Evolutionary conservation across 805 yeast genomes (phyloP).

Genomic region (Candida ipomoeae): DNA sequence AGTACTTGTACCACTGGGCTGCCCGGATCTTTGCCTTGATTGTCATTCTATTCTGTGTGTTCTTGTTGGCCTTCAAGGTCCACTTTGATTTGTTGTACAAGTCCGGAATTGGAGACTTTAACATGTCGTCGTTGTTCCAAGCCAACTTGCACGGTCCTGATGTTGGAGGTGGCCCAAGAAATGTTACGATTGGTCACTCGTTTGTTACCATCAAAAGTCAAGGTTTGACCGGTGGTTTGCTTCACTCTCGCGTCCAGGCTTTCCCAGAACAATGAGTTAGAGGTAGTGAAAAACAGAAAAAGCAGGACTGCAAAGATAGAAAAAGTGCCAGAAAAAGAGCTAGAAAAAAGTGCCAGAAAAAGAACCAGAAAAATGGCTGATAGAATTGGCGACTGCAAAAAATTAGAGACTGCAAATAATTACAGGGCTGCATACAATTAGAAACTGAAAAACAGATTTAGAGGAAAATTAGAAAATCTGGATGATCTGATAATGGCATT

Average conservation of each 20-base stretch:
- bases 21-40: conserved; percentile 64
- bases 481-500: too few relatives aligned
- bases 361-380: too few relatives aligned
- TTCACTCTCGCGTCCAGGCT: conserved; percentile 44
- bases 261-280: conserved; percentile 29
- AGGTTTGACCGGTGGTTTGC: conserved; percentile 43
- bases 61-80: conserved; percentile 63
- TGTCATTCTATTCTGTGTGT: conserved; percentile 57
- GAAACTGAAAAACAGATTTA: too few relatives aligned
- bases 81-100: conserved; percentile 71
- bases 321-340: too few relatives aligned
- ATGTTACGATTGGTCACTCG: conserved; percentile 52
- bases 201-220: conserved; percentile 38
- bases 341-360: too few relatives aligned
- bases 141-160: conserved; percentile 70
- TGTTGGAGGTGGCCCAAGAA: conserved; percentile 66
- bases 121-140: conserved; percentile 78
- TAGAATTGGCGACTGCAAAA: too few relatives aligned
- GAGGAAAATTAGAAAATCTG: too few relatives aligned
- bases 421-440: too few relatives aligned
- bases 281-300: too few relatives aligned
- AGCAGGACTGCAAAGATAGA: too few relatives aligned
- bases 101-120: conserved; percentile 78
- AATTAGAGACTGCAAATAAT: too few relatives aligned
- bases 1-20: conserved; percentile 59